Evolutionary conservation across 768 basidiomycete species (phyloP).

Genomic region (Clavaria fumosa): DNA sequence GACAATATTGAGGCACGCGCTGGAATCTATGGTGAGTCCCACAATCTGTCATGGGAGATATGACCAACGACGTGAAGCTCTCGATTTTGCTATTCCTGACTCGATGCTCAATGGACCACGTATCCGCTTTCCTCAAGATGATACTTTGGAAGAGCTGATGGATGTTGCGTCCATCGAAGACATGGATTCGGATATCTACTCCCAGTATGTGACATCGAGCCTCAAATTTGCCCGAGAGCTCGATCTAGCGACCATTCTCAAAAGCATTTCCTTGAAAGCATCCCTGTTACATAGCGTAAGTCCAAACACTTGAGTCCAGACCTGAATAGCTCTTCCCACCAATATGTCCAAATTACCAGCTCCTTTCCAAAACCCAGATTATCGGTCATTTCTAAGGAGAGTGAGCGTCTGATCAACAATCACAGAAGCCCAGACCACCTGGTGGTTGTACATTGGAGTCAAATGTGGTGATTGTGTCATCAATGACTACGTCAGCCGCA

Average conservation of each 20-base stretch:
- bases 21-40: constrained; percentile 48
- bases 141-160: constrained; percentile 19
- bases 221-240: constrained; percentile 39
- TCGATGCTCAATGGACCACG: no score
- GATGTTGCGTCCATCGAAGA: constrained; percentile 20
- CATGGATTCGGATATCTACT: constrained; percentile 22
- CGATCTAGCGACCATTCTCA: constrained; percentile 60
- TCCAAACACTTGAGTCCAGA: constrained; percentile 12
- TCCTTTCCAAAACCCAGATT: constrained; percentile 73
- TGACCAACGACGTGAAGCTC: no score
- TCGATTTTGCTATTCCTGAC: no score
- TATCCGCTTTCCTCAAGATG: no score
- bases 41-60: constrained; percentile 11
- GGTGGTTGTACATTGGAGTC: constrained; percentile 71
- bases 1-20: constrained; percentile 44
- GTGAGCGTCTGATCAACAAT: background rate
- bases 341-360: constrained; percentile 60
- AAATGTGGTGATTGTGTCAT: constrained; percentile 84
- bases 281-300: constrained; percentile 35
- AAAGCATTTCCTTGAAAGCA: constrained; percentile 77
- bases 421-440: constrained; percentile 1
- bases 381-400: constrained; percentile 62
- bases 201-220: constrained; percentile 28
- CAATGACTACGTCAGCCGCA: no score
- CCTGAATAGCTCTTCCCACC: constrained; percentile 58